A percentile compares a stretch with the other conserved stretches of the same genome.
phyloP scores from a whole-genome alignment of 2,329 filamentous ascomycete species.

The Talaromyces sp. region DNA sequence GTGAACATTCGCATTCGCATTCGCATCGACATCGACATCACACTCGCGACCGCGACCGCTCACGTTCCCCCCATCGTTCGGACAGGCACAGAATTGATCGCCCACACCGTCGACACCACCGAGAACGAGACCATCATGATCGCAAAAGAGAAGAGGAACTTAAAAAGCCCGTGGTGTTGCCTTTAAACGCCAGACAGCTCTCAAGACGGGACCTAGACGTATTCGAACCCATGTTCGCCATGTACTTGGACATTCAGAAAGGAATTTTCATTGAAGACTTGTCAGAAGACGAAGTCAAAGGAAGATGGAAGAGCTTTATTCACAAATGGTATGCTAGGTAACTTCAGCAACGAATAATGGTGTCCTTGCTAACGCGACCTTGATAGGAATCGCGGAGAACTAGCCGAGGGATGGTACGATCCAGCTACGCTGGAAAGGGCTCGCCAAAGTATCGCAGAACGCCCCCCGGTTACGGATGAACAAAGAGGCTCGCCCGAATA shows the following conservation, averaged over 20 bases:
- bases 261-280: slow-evolving; percentile 68
- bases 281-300: slow-evolving; percentile 73
- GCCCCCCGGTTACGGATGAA: not conserved
- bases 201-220: slow-evolving; percentile 67
- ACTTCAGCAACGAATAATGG: not conserved
- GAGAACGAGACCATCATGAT: slow-evolving; percentile 30
- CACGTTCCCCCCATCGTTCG: slow-evolving; percentile 38
- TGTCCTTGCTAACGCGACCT: slow-evolving; percentile 24
- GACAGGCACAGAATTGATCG: slow-evolving; percentile 37
- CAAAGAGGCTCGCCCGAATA: slow-evolving; percentile 28
- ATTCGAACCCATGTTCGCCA: slow-evolving; percentile 74
- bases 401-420: slow-evolving; percentile 93
- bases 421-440: slow-evolving; percentile 67
- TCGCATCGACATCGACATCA: slow-evolving; percentile 26
- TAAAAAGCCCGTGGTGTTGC: slow-evolving; percentile 52
- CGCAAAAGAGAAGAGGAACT: slow-evolving; percentile 19
- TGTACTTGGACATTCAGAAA: slow-evolving; percentile 90
- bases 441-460: slow-evolving; percentile 33
- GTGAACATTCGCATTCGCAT: slow-evolving; percentile 17
- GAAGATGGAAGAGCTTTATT: slow-evolving; percentile 92
- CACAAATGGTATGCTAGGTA: slow-evolving; percentile 70
- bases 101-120: slow-evolving; percentile 42
- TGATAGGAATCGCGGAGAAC: slow-evolving; percentile 76
- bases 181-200: slow-evolving; percentile 67
- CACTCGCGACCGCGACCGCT: slow-evolving; percentile 12